Evolutionary conservation across 208 protist genomes (phyloP), one percentile per base, ranked within the genome.

Genomic region (Perkinsela sp.): DNA sequence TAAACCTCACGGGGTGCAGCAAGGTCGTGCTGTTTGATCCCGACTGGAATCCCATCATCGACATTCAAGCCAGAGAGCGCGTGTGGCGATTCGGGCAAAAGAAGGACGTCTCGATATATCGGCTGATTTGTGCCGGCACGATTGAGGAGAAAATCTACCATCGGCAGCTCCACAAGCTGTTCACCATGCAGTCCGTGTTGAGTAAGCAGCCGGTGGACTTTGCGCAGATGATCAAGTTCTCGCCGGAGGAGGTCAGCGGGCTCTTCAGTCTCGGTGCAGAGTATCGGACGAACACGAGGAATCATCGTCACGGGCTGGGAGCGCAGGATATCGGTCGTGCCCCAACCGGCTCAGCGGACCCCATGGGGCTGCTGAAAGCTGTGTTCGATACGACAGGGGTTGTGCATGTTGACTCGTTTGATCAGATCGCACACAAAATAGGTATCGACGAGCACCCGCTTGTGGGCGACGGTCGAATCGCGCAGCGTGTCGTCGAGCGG

Each of bases 91-190:
- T 98, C 67, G 96, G 96, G 13, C 96, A 99, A 72, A 85, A 71
- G 31, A 79, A 84, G 65, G 72, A 88, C 1, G 96, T 99, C 22
- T 86, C 83, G 2, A 83, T 99, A 1, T 97, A 96, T 74, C 80
- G 96, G 66, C 79, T 99, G 0, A 89, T 99, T 57, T 90, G 89
- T 2, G 78, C 78, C 48, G 95, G 96, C 31, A 98, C 96, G 2
- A 94, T 99, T 30, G 96, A 99, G 80, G 96, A 99, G 74, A 89
- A 93, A 66, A 96, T 99, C 30, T 93, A 97, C 74, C 90, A 96
- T 30, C 79, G 94, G 28, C 94, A 97, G 77, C 78, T 95, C 1
- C 87, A 89, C 57, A 95, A 95, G 78, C 84, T 84, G 75, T 89
- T 93, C 69, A 80, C 93, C 29, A 89, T 91, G 0, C 92, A 97